Conservation (phyloP, 805 yeast genomes). For the Wickerhamomyces bisporus region DNA sequence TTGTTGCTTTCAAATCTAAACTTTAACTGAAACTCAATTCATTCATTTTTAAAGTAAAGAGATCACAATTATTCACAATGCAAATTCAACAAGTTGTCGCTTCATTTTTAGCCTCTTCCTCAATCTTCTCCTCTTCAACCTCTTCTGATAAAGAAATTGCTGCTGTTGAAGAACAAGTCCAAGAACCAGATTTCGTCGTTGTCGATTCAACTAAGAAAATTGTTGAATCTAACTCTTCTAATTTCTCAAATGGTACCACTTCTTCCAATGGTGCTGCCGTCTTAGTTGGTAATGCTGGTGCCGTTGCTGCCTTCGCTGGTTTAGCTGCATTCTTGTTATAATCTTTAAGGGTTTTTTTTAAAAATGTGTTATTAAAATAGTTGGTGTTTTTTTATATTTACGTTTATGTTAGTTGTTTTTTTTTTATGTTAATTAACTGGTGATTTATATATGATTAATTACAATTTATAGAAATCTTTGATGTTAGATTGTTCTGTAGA, state of each 20-base stretch:
- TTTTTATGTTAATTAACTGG: no score
- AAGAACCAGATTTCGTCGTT: slow-evolving; percentile 13
- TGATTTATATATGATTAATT: no score
- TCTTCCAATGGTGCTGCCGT: slow-evolving; percentile 21
- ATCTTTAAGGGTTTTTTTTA: background rate
- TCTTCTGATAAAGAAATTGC: slow-evolving; percentile 3
- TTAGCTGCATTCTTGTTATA: slow-evolving; percentile 23
- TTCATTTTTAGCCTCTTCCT: slow-evolving; percentile 22
- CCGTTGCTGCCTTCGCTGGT: slow-evolving; percentile 22
- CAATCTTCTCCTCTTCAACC: slow-evolving; percentile 10
- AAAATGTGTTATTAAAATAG: background rate
- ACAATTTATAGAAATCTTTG: no score
- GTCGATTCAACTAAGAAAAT: slow-evolving; percentile 11
- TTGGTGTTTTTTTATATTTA: background rate
- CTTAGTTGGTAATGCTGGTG: slow-evolving; percentile 16
- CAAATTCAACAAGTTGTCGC: slow-evolving; percentile 28
- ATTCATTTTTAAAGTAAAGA: no score
- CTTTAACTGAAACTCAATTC: no score
- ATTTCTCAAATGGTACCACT: slow-evolving; percentile 22
- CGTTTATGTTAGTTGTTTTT: background rate
- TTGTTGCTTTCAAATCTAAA: no score
- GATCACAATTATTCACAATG: slow-evolving; percentile 14
- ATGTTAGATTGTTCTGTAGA: no score
- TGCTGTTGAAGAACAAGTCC: slow-evolving; percentile 3
- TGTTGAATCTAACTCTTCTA: slow-evolving; percentile 15